phyloP scores from a whole-genome alignment of 441 rosid species.

The Croton laevigatus region DNA sequence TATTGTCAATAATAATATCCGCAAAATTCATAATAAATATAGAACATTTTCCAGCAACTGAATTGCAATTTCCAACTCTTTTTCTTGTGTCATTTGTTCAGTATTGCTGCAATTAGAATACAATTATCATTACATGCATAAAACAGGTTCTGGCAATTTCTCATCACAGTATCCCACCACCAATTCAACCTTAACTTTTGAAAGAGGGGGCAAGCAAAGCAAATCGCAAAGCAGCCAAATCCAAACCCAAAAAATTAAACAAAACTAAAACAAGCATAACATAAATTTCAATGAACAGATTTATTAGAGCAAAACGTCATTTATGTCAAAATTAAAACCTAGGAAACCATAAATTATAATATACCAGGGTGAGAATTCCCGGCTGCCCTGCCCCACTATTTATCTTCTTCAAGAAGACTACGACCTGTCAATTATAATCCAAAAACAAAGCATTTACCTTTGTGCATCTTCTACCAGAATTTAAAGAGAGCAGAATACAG shows the following conservation, averaged over 20 bases:
- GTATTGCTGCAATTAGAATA: not conserved
- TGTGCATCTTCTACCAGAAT: not conserved
- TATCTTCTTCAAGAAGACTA: constrained; percentile 11
- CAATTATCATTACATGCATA: not conserved
- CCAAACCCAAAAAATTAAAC: not conserved
- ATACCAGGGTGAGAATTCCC: not conserved
- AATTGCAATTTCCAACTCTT: not conserved
- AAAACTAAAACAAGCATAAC: not conserved
- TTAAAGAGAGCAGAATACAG: not conserved
- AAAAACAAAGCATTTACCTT: constrained; percentile 9
- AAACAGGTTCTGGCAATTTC: not conserved
- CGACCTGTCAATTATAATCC: not conserved
- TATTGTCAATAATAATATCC: not conserved
- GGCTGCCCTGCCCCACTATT: constrained; percentile 8
- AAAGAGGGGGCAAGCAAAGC: not conserved
- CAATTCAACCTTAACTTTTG: no score
- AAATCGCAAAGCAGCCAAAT: not conserved
- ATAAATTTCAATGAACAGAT: not conserved
- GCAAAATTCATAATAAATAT: not conserved
- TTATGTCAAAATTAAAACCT: not conserved
- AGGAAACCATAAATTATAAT: not conserved
- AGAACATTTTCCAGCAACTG: not conserved
- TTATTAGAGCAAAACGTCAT: not conserved
- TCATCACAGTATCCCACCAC: not conserved
- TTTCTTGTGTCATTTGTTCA: not conserved